Percentiles rank a stretch among this genome's conserved stretches.
phyloP scores from a whole-genome alignment of 768 basidiomycete genomes.

The Leccinum longicurvipes region DNA sequence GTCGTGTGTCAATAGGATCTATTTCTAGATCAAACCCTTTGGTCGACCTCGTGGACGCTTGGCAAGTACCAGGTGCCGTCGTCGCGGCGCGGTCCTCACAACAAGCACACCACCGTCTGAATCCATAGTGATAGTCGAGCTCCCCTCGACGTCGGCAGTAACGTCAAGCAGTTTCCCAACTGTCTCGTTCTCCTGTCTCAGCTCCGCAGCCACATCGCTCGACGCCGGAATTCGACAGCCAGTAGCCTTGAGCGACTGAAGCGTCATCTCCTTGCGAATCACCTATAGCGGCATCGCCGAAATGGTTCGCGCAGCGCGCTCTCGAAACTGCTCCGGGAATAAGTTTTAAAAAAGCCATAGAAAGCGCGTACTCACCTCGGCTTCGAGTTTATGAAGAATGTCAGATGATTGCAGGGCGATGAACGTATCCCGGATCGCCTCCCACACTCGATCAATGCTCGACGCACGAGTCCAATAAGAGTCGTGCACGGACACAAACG shows the following conservation, averaged over 20 bases:
- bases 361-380: constrained; percentile 53
- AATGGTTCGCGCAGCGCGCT: constrained; percentile 74
- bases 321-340: constrained; percentile 50
- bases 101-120: neutral
- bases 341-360: neutral
- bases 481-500: constrained; percentile 96
- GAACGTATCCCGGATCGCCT: constrained; percentile 89
- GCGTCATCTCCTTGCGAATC: constrained; percentile 36
- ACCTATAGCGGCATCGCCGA: constrained; percentile 56
- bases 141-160: constrained; percentile 34
- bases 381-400: constrained; percentile 65
- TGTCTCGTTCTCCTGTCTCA: constrained; percentile 12
- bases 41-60: constrained; percentile 20
- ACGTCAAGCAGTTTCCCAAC: constrained; percentile 37
- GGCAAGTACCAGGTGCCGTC: neutral
- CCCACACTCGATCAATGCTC: constrained; percentile 84
- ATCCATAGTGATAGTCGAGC: constrained; percentile 28
- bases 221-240: constrained; percentile 45
- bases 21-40: constrained; percentile 17
- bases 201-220: constrained; percentile 35
- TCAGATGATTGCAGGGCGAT: constrained; percentile 88
- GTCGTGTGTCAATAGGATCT: constrained; percentile 6
- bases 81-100: neutral
- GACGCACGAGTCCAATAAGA: constrained; percentile 98
- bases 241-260: constrained; percentile 41